Evolutionary conservation across 345 rosid species (phyloP), one percentile per base, ranked within the genome.

Genomic region (Rubroshorea leprosula): DNA sequence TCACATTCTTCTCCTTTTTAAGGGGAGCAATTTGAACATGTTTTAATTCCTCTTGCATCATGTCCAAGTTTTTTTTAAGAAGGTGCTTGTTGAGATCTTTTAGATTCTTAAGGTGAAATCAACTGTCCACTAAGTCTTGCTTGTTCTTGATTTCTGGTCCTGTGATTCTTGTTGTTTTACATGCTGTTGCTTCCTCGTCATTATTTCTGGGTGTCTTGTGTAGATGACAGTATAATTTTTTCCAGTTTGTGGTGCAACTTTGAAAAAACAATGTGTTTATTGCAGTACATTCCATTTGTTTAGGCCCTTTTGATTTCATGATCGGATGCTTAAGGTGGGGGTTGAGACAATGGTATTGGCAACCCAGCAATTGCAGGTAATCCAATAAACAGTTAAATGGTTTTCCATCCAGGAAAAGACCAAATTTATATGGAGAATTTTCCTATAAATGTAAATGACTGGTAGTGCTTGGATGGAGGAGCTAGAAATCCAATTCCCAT

Each of bases 361-460:
- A 68, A 87, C 96, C 74, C 85, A 90, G 77, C 90, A 83, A 41
- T 72, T 87, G 74, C 89, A 83, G 97, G 96, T 83, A 79, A 60
- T 53, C 58, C 57, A 60, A 4, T 29, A 4, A 29, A 4, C 35
- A 4, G 4, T 29, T 4, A 9, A 29, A 29, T 23, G 19, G 49
- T 41, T 44, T 27, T 54, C n/a, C n/a, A 31, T 62, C 11, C 1
- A 1, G 9, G 18, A 47, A 17, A 57, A 61, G 43, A 52, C 13
- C 19, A 49, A 15, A 49, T 47, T 22, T 10, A 38, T 10, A 18
- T 24, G 23, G 26, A 29, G 19, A 17, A 26, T 1, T 5, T 38
- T 50, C 43, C n/a, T 12, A 50, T 49, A 23, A 18, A 18, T 15
- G 29, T 38, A 23, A 21, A 49, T 22, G 23, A 23, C 6, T 41